Evolutionary conservation across 2,329 filamentous ascomycete species (phyloP), one percentile per base, ranked within the genome.

Genomic region (Fusarium coicis): DNA sequence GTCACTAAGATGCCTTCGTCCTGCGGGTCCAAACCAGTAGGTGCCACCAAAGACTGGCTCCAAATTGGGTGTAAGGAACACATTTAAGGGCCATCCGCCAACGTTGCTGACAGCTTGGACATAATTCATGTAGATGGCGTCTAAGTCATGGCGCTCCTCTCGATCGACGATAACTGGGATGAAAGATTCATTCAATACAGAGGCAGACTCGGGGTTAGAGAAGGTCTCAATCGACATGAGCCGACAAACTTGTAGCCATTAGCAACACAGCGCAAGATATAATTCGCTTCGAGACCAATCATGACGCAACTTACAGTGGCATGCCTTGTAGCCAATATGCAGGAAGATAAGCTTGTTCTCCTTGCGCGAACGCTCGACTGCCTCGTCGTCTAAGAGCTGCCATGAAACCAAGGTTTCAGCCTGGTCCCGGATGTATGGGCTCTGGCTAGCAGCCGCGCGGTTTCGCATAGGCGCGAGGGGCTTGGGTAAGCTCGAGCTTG

Each of bases 101-200:
- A 90, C 92, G 26, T 93, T 95, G 66, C 93, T 97, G 16, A 96
- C 96, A 4, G 96, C 96, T 81, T 98, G 95, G 44, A 97, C 92
- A 81, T 97, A 99, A 84, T 97, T 97, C 94, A 98, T 98, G 82
- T 98, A 98, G 73, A 98, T 95, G 70, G 93, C 91, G 79, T 99
- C 96, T 73, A 98, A 91, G 79, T 98, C 95, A 14, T 96, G 96
- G 32, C 96, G 91, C 83, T 97, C 94, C 83, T 99, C 96, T 68
- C 95, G 91, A 82, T 99, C 96, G 78, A 98, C 90, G 77, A 98
- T 93, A 80, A 98, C 91, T 8, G 96, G 96, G 49, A 99, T 90
- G 81, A 98, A 99, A 64, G 90, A 89, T 68, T 92, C 87, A 84
- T 98, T 99, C 40, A 99, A 87, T 64, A 97, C 87, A 30, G 89